Base-by-base conservation (phyloP, 805 yeast genomes). In the Starmerella gropengiesseri region DNA sequence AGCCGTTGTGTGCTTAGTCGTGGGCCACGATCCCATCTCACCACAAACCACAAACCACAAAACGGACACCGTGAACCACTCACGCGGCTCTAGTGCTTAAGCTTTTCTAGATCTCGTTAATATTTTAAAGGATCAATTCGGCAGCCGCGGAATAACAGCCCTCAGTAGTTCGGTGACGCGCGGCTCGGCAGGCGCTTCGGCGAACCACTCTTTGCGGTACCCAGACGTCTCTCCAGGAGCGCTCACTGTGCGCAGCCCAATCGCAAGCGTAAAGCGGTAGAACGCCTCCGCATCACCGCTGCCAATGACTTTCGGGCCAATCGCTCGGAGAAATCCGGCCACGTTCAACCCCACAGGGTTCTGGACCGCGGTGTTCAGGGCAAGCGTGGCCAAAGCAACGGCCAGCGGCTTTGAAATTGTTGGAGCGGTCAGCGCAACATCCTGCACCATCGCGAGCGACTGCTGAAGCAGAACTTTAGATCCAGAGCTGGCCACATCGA, bases 301-400 rank as follows among this genome's bases (percentile, higher is more conserved):
- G 1, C 27, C 40, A 3, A 12, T 25, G 11, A 44, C 23, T 16
- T 31, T 21, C 5, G 45, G 35, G 1, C 33, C 40, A 4, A 33
- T 29, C 3, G 41, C 27, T 9, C n/a, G 13, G 5, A 43, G 16
- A 5, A 31, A 29, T 5, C 32, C 32, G 14, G 22, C 23, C 17
- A 37, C 32, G 18, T 44, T 40, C 11, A 40, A 36, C 13, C 35
- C 26, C 1, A 42, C 44, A 17, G 46, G 29, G 12, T 47, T 37
- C 31, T 41, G 45, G 16, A 54, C 46, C 4, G 48, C 49, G n/a
- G 51, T 31, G 31, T 55, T 54, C 43, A 55, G 40, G 4, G 44
- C 28, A 36, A 54, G 55, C 0, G 82, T 71, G 0, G 81, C 60
- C 38, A 67, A 46, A 42, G 77, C 68, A 46, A 68, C 54, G 35